These are phyloP conservation scores for Xylogone sp. DNA, from an alignment of 2,329 filamentous ascomycete species.

Conservation along the genomic window DNA sequence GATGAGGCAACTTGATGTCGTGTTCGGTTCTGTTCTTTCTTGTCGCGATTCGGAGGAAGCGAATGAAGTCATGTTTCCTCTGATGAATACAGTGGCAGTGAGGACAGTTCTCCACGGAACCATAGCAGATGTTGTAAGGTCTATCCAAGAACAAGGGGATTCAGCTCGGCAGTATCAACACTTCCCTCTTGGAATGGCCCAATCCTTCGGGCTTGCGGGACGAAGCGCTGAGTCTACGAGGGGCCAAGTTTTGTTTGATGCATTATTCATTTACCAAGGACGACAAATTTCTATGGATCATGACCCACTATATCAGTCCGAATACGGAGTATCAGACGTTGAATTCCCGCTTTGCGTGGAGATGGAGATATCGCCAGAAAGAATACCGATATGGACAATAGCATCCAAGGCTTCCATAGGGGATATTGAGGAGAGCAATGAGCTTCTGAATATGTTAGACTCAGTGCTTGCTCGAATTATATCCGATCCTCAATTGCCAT, in stretches of 20 bases:
- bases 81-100: conserved; percentile 85
- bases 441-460: conserved; percentile 58
- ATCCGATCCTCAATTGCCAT: conserved; percentile 38
- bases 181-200: conserved; percentile 70
- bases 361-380: conserved; percentile 58
- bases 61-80: conserved; percentile 72
- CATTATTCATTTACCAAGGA: conserved; percentile 64
- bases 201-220: conserved; percentile 42
- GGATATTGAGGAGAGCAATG: conserved; percentile 38
- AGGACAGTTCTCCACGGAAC: conserved; percentile 70
- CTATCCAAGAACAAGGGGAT: conserved; percentile 68
- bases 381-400: conserved; percentile 61
- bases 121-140: conserved; percentile 58
- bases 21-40: conserved; percentile 79
- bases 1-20: conserved; percentile 64
- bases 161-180: conserved; percentile 69
- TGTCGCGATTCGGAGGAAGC: conserved; percentile 74
- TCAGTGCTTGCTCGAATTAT: conserved; percentile 54
- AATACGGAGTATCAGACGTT: conserved; percentile 56
- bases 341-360: conserved; percentile 84
- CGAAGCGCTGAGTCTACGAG: conserved; percentile 5
- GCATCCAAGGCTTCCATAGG: conserved; percentile 62
- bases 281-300: conserved; percentile 22
- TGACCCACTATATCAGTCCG: conserved; percentile 19
- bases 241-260: conserved; percentile 53